Conservation (phyloP, 2,329 filamentous ascomycete species). For the Botrytis deweyae region DNA sequence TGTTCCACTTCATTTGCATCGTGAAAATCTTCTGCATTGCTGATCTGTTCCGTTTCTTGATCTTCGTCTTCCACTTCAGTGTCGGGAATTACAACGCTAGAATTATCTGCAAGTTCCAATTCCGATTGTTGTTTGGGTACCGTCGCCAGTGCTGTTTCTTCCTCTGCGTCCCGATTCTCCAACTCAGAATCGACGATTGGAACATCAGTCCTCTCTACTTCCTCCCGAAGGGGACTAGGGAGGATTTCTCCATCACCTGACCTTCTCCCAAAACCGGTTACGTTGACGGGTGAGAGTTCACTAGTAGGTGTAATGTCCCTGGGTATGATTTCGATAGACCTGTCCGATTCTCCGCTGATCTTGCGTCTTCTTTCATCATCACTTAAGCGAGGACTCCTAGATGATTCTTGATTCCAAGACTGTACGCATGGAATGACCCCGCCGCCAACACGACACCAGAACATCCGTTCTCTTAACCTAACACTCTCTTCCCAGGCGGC, state of each 20-base stretch:
- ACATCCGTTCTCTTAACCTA: conserved; percentile 87
- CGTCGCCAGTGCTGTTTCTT: neutral
- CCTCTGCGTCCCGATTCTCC: neutral
- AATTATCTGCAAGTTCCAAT: neutral
- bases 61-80: neutral
- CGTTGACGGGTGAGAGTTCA: conserved; percentile 22
- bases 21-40: conserved; percentile 16
- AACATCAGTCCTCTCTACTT: conserved; percentile 7
- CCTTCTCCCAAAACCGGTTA: conserved; percentile 9
- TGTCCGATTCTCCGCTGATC: conserved; percentile 35
- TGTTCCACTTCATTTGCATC: conserved; percentile 14
- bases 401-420: conserved; percentile 28
- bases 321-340: conserved; percentile 37
- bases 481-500: conserved; percentile 95
- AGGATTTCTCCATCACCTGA: conserved; percentile 9
- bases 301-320: conserved; percentile 35
- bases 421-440: conserved; percentile 69
- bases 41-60: conserved; percentile 3
- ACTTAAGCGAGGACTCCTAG: conserved; percentile 34
- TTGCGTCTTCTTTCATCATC: conserved; percentile 36
- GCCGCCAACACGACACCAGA: conserved; percentile 90
- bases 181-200: neutral
- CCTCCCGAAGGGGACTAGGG: conserved; percentile 19
- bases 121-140: neutral
- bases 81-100: neutral